Percentiles rank a stretch among this genome's conserved stretches.
phyloP scores from a whole-genome alignment of 208 protist genomes.

The Trypanosoma rangeli region DNA sequence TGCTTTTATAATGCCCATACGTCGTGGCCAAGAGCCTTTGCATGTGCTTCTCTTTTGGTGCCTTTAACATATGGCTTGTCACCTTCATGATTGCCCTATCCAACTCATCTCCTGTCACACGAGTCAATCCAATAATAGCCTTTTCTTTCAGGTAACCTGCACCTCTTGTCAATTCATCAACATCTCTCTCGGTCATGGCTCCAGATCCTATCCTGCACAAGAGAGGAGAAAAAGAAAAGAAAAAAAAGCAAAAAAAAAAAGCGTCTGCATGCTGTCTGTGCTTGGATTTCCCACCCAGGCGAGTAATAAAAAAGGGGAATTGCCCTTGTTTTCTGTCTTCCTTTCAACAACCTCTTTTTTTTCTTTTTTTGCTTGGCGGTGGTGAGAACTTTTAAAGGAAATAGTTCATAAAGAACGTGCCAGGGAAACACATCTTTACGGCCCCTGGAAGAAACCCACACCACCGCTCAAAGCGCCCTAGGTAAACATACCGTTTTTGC shows the following conservation, averaged over 20 bases:
- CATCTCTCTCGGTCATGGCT: conserved; percentile 38
- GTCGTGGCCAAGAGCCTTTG: conserved; percentile 66
- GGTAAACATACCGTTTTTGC: conserved; percentile 8
- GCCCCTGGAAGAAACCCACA: no score
- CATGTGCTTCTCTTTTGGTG: conserved; percentile 88
- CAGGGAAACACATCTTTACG: no score
- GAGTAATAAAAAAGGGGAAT: no score
- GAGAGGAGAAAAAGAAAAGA: conserved; percentile 16
- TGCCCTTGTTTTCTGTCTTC: no score
- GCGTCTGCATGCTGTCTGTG: conserved; percentile 4
- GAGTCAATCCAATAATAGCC: conserved; percentile 60
- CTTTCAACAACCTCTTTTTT: no score
- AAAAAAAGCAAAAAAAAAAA: conserved; percentile 24
- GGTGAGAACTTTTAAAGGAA: no score
- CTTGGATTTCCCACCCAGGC: no score
- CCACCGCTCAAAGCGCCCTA: conserved; percentile 1
- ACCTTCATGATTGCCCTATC: conserved; percentile 72
- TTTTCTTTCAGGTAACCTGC: conserved; percentile 86
- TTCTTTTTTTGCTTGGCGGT: no score
- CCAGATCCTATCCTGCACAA: background rate
- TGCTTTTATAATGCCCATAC: conserved; percentile 47
- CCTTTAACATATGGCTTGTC: conserved; percentile 86
- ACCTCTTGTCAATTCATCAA: conserved; percentile 61
- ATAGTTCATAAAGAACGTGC: no score
- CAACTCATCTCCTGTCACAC: conserved; percentile 69